phyloP scores from a whole-genome alignment of 768 basidiomycete genomes.

The Pleurotus pulmonarius region DNA sequence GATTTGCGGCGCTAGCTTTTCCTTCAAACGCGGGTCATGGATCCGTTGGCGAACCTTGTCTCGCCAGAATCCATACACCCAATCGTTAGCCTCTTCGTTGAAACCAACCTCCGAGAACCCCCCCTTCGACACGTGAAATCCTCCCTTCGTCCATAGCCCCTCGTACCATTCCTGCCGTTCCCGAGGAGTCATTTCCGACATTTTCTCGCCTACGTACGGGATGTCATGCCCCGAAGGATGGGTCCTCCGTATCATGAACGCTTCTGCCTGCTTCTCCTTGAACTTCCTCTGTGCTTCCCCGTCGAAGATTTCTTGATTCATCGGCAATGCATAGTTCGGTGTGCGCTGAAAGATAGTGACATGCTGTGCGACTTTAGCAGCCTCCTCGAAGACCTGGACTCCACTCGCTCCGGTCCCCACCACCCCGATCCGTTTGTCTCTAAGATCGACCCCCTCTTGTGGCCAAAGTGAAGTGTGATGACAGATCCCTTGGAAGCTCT shows the following conservation, averaged over 20 bases:
- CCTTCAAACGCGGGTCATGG: constrained; percentile 16
- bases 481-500: constrained; percentile 19
- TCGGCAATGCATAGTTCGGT: constrained; percentile 46
- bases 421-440: constrained; percentile 21
- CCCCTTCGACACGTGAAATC: constrained; percentile 17
- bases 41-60: constrained; percentile 17
- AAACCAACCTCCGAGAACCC: constrained; percentile 13
- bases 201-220: too few species aligned
- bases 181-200: constrained; percentile 6
- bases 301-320: constrained; percentile 61
- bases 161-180: constrained; percentile 18
- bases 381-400: constrained; percentile 22
- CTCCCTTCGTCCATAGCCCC: constrained; percentile 18
- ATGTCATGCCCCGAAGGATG: too few species aligned
- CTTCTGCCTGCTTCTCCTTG: constrained; percentile 9
- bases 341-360: constrained; percentile 25
- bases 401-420: constrained; percentile 23
- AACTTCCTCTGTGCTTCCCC: constrained; percentile 15
- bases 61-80: constrained; percentile 21
- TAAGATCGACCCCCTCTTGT: constrained; percentile 14
- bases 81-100: constrained; percentile 17
- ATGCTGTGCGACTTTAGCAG: constrained; percentile 15
- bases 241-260: background rate
- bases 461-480: constrained; percentile 23
- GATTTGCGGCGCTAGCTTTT: constrained; percentile 19